These are phyloP conservation scores for Uronychia setigera DNA, from an alignment of 73 alveolate genomes.

Conservation along the genomic window DNA sequence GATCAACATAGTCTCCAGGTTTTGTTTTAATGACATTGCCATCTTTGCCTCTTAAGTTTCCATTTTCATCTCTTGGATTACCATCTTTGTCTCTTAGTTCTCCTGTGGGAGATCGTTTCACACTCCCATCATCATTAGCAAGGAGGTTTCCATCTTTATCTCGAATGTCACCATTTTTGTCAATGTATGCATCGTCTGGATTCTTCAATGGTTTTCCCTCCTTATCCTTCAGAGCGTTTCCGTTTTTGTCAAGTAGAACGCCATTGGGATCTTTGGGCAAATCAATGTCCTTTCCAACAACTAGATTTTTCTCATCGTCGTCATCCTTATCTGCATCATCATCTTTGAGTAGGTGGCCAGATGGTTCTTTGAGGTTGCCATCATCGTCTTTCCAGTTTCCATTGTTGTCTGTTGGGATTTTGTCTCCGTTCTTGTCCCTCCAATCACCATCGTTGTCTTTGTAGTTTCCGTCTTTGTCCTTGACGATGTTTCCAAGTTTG, in stretches of 20 bases:
- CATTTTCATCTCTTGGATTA: background rate
- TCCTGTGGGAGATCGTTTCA: background rate
- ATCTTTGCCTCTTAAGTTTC: background rate
- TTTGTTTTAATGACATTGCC: background rate
- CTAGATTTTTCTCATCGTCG: background rate
- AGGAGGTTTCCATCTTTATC: background rate
- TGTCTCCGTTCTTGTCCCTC: background rate
- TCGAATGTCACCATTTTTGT: background rate
- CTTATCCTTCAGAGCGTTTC: background rate
- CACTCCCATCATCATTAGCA: background rate
- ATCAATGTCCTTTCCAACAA: background rate
- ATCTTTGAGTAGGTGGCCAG: background rate
- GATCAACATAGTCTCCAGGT: background rate
- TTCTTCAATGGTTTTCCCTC: background rate
- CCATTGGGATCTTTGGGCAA: conserved; percentile 2
- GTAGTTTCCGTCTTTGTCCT: conserved; percentile 2
- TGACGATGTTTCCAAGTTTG: background rate
- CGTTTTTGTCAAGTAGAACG: background rate
- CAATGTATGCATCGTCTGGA: background rate
- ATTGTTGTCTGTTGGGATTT: background rate
- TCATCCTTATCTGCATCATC: background rate
- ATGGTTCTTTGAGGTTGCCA: background rate
- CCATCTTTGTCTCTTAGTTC: background rate
- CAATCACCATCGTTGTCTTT: background rate
- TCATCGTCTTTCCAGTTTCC: background rate